Percentiles rank a stretch among this genome's conserved stretches.
phyloP scores from a whole-genome alignment of 495 filamentous ascomycete genomes.

The Penicillium samsonianum region DNA sequence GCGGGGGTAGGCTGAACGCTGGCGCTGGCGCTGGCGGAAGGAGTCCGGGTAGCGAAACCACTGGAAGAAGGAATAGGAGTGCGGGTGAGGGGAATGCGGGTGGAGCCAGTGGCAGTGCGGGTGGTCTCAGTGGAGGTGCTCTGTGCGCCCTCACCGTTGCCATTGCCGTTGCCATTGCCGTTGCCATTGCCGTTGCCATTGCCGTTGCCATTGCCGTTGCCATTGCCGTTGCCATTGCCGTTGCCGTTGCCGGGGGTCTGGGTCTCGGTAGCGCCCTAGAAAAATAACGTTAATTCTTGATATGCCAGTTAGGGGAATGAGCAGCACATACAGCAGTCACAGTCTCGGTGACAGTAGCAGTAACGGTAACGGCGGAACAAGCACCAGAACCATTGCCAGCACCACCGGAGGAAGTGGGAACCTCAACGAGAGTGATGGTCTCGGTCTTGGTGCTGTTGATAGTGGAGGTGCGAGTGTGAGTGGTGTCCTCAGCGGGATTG shows the following conservation, averaged over 20 bases:
- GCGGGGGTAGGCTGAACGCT: conserved; percentile 19
- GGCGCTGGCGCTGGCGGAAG: conserved; percentile 40
- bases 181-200: conserved; percentile 13
- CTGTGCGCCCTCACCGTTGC: conserved; percentile 16
- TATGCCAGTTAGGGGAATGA: background rate
- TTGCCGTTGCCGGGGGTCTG: conserved; percentile 9
- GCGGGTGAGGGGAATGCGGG: conserved; percentile 16
- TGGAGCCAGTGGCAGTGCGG: conserved; percentile 40
- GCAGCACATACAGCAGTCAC: conserved; percentile 28
- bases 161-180: conserved; percentile 3
- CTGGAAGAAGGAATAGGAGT: conserved; percentile 23
- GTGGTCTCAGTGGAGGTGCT: conserved; percentile 21
- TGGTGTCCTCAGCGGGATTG: conserved; percentile 10
- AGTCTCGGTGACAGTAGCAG: conserved; percentile 31
- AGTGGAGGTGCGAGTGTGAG: conserved; percentile 23
- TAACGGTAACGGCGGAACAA: conserved; percentile 28
- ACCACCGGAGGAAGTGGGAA: conserved; percentile 20
- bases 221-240: background rate
- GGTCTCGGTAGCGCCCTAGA: conserved; percentile 19
- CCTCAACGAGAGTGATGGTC: conserved; percentile 34
- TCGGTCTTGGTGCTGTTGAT: conserved; percentile 32
- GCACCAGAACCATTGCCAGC: conserved; percentile 16
- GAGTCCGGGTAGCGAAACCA: conserved; percentile 33
- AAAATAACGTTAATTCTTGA: conserved; percentile 1
- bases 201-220: background rate